Conservation (phyloP, 495 filamentous ascomycete genomes). For the Aspergillus sclerotiicarbonarius region DNA sequence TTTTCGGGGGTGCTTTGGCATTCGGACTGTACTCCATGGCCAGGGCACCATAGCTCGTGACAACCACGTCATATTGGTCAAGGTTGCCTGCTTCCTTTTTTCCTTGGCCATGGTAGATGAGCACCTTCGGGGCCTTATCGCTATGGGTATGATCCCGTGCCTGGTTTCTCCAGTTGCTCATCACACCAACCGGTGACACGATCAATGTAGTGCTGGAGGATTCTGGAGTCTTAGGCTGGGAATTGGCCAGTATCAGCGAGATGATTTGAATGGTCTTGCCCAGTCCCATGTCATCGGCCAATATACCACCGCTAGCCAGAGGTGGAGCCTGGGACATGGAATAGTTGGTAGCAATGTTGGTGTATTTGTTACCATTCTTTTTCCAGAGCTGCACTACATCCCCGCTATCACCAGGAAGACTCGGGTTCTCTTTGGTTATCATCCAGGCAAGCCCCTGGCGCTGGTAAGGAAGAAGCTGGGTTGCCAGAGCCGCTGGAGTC, state of each 20-base stretch:
- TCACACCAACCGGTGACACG: slow-evolving; percentile 78
- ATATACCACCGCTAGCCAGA: slow-evolving; percentile 76
- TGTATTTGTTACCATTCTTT: slow-evolving; percentile 50
- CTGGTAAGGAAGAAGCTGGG: slow-evolving; percentile 77
- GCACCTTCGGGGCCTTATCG: slow-evolving; percentile 59
- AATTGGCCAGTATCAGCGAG: slow-evolving; percentile 68
- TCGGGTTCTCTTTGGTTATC: slow-evolving; percentile 68
- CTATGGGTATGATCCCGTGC: slow-evolving; percentile 68
- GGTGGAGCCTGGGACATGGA: slow-evolving; percentile 52
- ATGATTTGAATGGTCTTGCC: slow-evolving; percentile 92
- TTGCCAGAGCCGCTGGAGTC: slow-evolving; percentile 61
- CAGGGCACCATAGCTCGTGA: slow-evolving; percentile 78
- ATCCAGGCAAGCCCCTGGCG: slow-evolving; percentile 84
- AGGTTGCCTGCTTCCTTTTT: slow-evolving; percentile 54
- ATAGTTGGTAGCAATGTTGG: slow-evolving; percentile 77
- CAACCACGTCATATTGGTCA: slow-evolving; percentile 68
- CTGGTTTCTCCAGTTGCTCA: slow-evolving; percentile 91
- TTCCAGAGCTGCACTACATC: slow-evolving; percentile 84
- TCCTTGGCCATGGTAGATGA: slow-evolving; percentile 71
- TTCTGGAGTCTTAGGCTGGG: slow-evolving; percentile 31
- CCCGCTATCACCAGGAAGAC: slow-evolving; percentile 57
- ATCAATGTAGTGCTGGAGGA: slow-evolving; percentile 68
- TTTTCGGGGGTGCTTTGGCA: slow-evolving; percentile 29
- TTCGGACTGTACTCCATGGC: slow-evolving; percentile 40
- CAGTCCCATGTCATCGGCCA: slow-evolving; percentile 93